Evolutionary conservation across 1,139 yeast species (phyloP), one percentile per base, ranked within the genome.

Genomic region (Zygosaccharomyces pseudobailii): DNA sequence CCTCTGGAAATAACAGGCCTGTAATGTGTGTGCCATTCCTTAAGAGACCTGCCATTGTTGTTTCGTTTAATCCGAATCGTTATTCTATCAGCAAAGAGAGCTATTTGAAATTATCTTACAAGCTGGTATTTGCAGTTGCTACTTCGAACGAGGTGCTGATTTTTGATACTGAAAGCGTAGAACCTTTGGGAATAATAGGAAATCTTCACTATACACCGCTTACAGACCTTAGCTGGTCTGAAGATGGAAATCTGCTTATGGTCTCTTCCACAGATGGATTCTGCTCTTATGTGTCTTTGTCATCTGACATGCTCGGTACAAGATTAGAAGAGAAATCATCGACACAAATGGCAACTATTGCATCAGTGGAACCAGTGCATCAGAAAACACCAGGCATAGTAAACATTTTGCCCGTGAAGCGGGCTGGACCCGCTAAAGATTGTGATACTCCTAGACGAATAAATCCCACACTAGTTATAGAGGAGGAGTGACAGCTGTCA

Each of bases 251-350:
- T n/a, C 70, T 78, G 17, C 67, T 92, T 24, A 71, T 90, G 54
- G 75, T 85, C 28, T 80, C 95, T n/a, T 87, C 97, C 0, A 85
- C 95, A 0, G 99, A 94, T 66, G 98, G 98, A 21, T 90, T 88
- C 46, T 87, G 97, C 58, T 85, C 96, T 0, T 75, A 76, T 35
- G 66, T 88, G 3, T 66, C 70, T 5, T 79, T 87, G 49, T 76
- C 74, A 3, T 62, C 66, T 1, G 75, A 68, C 1, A 73, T 75
- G 20, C 74, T 87, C 43, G 95, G 95, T 1, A 71, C 66, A 33
- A 58, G 44, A 30, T 7, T 33, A 17, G 43, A 23, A n/a, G 27
- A n/a, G 5, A 19, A 24, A 6, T n/a, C 37, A 19, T 17, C 22
- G 5, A 19, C 22, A 24, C 36, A 21, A 24, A 25, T 13, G 8